Conservation (phyloP, 805 yeast genomes). For the Sugiyamaella marilandica region DNA sequence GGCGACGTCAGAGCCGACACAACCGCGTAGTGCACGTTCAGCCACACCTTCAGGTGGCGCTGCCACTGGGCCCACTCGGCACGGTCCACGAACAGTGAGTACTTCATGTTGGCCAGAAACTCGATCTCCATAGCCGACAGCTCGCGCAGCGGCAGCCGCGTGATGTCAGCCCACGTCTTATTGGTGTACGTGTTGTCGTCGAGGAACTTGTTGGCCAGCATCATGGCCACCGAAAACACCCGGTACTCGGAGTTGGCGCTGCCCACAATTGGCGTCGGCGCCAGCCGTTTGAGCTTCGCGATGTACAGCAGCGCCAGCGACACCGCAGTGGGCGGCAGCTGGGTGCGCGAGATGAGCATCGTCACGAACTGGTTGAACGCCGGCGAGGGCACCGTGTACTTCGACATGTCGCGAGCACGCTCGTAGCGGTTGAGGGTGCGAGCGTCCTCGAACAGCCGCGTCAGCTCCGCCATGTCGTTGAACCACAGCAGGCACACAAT, state of each 20-base stretch:
- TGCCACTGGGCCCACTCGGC: slow-evolving; percentile 30
- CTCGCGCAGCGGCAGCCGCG: slow-evolving; percentile 55
- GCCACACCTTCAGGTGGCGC: slow-evolving; percentile 20
- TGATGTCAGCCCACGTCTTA: slow-evolving; percentile 87
- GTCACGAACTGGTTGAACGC: slow-evolving; percentile 29
- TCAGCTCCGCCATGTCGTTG: slow-evolving; percentile 18
- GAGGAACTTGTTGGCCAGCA: slow-evolving; percentile 83
- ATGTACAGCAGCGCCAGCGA: slow-evolving; percentile 33
- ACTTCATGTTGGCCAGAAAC: slow-evolving; percentile 57
- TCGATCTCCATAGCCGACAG: slow-evolving; percentile 63
- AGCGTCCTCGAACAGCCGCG: slow-evolving; percentile 4
- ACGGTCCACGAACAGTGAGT: slow-evolving; percentile 45
- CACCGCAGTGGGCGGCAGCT: slow-evolving; percentile 30
- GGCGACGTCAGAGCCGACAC: slow-evolving; percentile 2
- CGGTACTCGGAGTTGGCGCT: slow-evolving; percentile 34
- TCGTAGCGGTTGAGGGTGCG: slow-evolving; percentile 6
- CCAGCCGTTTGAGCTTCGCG: slow-evolving; percentile 24
- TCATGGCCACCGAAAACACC: slow-evolving; percentile 55
- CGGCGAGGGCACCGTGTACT: slow-evolving; percentile 18
- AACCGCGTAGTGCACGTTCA: slow-evolving; percentile 16
- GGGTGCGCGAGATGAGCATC: slow-evolving; percentile 28
- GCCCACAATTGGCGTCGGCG: slow-evolving; percentile 23
- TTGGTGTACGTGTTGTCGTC: slow-evolving; percentile 93
- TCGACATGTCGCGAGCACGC: not conserved
- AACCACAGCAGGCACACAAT: slow-evolving; percentile 32